These are phyloP conservation scores for Calophaca sinica DNA, from an alignment of 306 rosid genomes.

Conservation along the genomic window DNA sequence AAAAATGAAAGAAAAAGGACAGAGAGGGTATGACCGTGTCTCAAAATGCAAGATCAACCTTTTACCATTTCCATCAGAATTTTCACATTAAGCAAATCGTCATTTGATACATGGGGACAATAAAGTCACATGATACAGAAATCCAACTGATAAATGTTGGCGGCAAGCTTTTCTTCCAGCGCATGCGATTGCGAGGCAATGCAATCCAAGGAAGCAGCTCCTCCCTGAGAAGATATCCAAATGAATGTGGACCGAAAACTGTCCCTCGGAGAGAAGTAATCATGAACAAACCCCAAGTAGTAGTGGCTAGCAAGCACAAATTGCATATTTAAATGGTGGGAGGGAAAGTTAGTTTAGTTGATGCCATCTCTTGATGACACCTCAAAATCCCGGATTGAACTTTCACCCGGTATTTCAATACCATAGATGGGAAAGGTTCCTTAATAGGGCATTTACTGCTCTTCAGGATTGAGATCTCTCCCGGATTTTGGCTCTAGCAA, in stretches of 20 bases:
- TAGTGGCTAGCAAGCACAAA: background rate
- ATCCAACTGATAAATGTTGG: conserved; percentile 23
- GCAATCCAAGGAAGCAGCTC: conserved; percentile 39
- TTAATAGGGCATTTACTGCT: conserved; percentile 3
- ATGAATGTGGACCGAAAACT: conserved; percentile 33
- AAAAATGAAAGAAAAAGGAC: background rate
- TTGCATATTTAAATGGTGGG: conserved; percentile 32
- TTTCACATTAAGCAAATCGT: conserved; percentile 2
- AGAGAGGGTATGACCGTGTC: background rate
- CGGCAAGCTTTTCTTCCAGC: conserved; percentile 4
- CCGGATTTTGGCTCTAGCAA: conserved; percentile 91
- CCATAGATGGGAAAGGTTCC: conserved; percentile 31
- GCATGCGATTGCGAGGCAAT: background rate
- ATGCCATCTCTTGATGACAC: conserved; percentile 26
- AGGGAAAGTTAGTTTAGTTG: background rate
- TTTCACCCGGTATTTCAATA: conserved; percentile 43
- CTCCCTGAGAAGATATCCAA: conserved; percentile 31
- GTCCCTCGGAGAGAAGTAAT: conserved; percentile 23
- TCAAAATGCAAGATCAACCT: conserved; percentile 4
- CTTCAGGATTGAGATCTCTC: conserved; percentile 69
- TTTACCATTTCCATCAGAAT: background rate
- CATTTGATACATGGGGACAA: conserved; percentile 26
- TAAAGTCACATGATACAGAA: conserved; percentile 36
- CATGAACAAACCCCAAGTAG: conserved; percentile 29
- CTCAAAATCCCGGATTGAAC: conserved; percentile 36